A percentile compares a stretch with the other conserved stretches of the same genome.
Conservation (phyloP, 805 yeast genomes). For the Spathaspora gorwiae region DNA sequence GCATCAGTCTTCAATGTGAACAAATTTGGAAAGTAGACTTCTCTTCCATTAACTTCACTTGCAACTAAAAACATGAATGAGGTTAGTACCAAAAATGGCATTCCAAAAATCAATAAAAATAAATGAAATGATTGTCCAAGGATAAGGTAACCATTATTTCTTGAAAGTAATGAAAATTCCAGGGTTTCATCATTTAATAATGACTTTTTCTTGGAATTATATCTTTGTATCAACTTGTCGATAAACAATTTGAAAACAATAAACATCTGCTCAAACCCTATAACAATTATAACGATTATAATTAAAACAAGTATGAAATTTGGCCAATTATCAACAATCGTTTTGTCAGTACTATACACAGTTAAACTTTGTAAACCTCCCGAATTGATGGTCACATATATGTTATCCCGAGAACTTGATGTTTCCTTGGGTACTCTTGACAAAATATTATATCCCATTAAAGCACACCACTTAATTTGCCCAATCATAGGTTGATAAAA, state of each 20-base stretch:
- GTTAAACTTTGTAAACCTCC: conserved; percentile 40
- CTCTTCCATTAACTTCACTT: conserved; percentile 9
- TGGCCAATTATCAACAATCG: conserved; percentile 34
- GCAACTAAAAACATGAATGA: conserved; percentile 27
- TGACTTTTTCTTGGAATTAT: conserved; percentile 4
- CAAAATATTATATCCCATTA: conserved; percentile 29
- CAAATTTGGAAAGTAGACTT: conserved; percentile 11
- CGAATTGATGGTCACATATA: conserved; percentile 37
- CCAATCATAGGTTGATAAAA: conserved; percentile 54
- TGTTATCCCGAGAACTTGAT: conserved; percentile 21
- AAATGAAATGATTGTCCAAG: conserved; percentile 30
- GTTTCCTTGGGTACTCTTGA: neutral
- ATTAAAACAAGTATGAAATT: conserved; percentile 36
- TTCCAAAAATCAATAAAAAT: conserved; percentile 32
- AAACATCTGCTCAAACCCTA: conserved; percentile 17
- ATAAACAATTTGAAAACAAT: conserved; percentile 15
- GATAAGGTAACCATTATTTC: conserved; percentile 19
- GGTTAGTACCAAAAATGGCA: conserved; percentile 42
- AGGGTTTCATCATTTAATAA: conserved; percentile 3
- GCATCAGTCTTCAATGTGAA: conserved; percentile 16
- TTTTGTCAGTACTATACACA: conserved; percentile 20
- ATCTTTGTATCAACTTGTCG: conserved; percentile 2
- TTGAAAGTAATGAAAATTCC: conserved; percentile 4
- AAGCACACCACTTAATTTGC: conserved; percentile 50
- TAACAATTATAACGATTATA: conserved; percentile 21